phyloP scores from a whole-genome alignment of 192 early-diverging fungal genomes.

The Coemansia sp. region DNA sequence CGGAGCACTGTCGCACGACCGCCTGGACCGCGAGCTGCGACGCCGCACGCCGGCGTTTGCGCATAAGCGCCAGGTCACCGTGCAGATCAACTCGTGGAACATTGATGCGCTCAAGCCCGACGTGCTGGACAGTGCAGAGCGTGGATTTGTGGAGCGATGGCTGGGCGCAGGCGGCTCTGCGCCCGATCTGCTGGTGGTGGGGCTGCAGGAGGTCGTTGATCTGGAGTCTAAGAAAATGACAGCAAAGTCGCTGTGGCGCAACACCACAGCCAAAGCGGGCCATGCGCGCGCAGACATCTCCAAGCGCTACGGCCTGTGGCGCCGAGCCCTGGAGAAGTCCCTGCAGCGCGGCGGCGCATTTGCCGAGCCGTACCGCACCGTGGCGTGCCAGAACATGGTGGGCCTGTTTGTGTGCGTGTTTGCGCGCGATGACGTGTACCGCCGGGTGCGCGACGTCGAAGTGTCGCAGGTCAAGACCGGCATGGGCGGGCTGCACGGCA shows the following conservation, averaged over 20 bases:
- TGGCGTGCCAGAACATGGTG: slow-evolving; percentile 81
- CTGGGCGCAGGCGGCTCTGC: slow-evolving; percentile 50
- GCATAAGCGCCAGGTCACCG: slow-evolving; percentile 61
- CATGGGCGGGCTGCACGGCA: slow-evolving; percentile 80
- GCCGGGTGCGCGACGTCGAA: slow-evolving; percentile 59
- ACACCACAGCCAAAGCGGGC: slow-evolving; percentile 24
- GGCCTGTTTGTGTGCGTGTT: slow-evolving; percentile 91
- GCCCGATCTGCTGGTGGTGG: slow-evolving; percentile 84
- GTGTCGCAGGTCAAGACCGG: slow-evolving; percentile 89
- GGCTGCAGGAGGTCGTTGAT: slow-evolving; percentile 97
- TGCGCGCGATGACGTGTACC: slow-evolving; percentile 60
- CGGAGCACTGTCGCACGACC: slow-evolving; percentile 34
- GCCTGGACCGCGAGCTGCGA: slow-evolving; percentile 61
- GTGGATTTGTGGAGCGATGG: slow-evolving; percentile 36
- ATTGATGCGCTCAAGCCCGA: slow-evolving; percentile 88
- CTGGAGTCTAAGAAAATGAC: slow-evolving; percentile 76
- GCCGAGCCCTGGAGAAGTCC: slow-evolving; percentile 64
- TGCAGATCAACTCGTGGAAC: slow-evolving; percentile 92
- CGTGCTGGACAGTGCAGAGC: slow-evolving; percentile 59
- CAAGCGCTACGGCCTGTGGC: slow-evolving; percentile 82
- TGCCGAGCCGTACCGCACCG: slow-evolving; percentile 58
- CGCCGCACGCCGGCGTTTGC: slow-evolving; percentile 63
- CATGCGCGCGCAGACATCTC: slow-evolving; percentile 35
- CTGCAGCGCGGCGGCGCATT: slow-evolving; percentile 55
- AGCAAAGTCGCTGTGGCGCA: slow-evolving; percentile 57